Conservation (phyloP, 441 rosid genomes). For the Euphorbia celastroides region DNA sequence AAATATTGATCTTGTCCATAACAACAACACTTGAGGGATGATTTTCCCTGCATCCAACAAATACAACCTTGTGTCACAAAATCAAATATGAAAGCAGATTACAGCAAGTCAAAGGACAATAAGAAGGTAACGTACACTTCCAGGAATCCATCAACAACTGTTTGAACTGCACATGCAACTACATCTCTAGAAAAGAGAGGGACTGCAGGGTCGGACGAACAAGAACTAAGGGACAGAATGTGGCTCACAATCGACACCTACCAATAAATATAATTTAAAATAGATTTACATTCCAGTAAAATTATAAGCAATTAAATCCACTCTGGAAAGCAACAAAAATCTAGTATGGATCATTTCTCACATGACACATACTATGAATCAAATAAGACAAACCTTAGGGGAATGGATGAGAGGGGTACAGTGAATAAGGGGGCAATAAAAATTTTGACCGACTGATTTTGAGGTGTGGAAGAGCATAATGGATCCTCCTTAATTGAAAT, state of each 20-base stretch:
- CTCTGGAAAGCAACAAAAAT: slow-evolving; percentile 14
- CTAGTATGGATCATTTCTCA: background rate
- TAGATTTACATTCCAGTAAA: background rate
- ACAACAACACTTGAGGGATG: slow-evolving; percentile 42
- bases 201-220: slow-evolving; percentile 56
- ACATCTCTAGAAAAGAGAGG: slow-evolving; percentile 72
- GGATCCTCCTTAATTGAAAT: too few species aligned
- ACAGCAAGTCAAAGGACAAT: slow-evolving; percentile 16
- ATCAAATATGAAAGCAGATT: slow-evolving; percentile 11
- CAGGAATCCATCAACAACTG: slow-evolving; percentile 92
- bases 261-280: slow-evolving; percentile 24
- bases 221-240: slow-evolving; percentile 68
- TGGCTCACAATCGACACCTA: slow-evolving; percentile 92
- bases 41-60: slow-evolving; percentile 49
- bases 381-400: too few species aligned
- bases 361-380: background rate
- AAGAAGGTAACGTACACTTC: slow-evolving; percentile 49
- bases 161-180: slow-evolving; percentile 59
- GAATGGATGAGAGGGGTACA: too few species aligned
- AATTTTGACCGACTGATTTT: too few species aligned
- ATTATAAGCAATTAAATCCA: slow-evolving; percentile 7
- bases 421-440: too few species aligned
- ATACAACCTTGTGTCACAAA: slow-evolving; percentile 13
- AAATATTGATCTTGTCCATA: slow-evolving; percentile 77
- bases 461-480: too few species aligned